Conservation (phyloP, 306 rosid species). For the Pyrus bretschneideri region DNA sequence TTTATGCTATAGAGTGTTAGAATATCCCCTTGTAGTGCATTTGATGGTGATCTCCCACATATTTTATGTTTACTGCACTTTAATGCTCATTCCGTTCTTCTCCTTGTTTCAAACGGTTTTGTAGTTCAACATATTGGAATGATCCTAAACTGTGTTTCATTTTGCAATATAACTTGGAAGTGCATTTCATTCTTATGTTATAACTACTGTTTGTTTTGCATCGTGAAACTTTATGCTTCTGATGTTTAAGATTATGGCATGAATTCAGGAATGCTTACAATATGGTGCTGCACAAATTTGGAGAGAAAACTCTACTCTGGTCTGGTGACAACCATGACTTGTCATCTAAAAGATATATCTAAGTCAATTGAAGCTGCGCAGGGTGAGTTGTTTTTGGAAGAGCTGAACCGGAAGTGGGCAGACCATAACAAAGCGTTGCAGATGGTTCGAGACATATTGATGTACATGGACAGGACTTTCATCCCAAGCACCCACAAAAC, state of each 20-base stretch:
- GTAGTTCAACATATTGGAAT: neutral
- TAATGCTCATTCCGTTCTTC: neutral
- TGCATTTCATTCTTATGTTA: neutral
- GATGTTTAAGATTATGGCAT: slow-evolving; percentile 10
- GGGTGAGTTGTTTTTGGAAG: slow-evolving; percentile 72
- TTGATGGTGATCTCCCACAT: neutral
- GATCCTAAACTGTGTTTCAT: neutral
- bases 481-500: slow-evolving; percentile 50
- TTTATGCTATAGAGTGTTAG: neutral
- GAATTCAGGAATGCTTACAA: slow-evolving; percentile 80
- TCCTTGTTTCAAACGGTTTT: neutral
- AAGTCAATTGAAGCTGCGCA: slow-evolving; percentile 61
- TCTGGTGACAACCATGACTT: slow-evolving; percentile 67
- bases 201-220: neutral
- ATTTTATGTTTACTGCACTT: neutral
- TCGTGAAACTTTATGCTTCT: neutral
- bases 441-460: slow-evolving; percentile 75
- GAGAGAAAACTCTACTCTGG: slow-evolving; percentile 90
- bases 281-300: slow-evolving; percentile 97
- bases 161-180: neutral
- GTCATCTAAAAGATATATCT: slow-evolving; percentile 67
- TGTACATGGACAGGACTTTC: slow-evolving; percentile 97
- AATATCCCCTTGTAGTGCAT: neutral
- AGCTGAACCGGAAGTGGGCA: slow-evolving; percentile 83
- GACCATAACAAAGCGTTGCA: slow-evolving; percentile 71